A percentile compares a stretch with the other conserved stretches of the same genome.
These are phyloP conservation scores for Kwoniella dejecticola DNA, from an alignment of 768 basidiomycete genomes.

Conservation along the genomic window DNA sequence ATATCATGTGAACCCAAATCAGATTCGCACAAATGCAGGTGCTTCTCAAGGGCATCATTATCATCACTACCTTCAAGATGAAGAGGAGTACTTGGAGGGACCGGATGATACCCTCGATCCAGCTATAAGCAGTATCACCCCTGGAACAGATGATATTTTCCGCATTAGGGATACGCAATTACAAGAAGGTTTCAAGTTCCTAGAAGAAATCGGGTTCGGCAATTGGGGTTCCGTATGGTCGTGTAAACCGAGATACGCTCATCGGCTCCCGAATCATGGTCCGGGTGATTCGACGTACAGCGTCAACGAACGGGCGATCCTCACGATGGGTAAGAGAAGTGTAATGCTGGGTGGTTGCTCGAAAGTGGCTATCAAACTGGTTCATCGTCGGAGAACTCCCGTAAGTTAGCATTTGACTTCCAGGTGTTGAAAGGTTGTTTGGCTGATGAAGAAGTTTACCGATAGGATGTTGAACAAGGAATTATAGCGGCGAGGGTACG, in stretches of 20 bases:
- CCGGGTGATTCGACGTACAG: too few relatives aligned
- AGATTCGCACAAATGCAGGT: too few relatives aligned
- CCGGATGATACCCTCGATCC: slow-evolving; percentile 12
- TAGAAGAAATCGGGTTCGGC: slow-evolving; percentile 51
- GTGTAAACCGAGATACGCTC: slow-evolving; percentile 31
- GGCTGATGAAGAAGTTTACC: background rate
- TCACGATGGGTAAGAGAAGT: slow-evolving; percentile 27
- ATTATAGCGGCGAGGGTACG: slow-evolving; percentile 86
- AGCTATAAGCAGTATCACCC: slow-evolving; percentile 25
- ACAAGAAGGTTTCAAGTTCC: slow-evolving; percentile 41
- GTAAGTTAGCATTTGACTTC: too few relatives aligned
- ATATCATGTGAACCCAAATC: background rate
- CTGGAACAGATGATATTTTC: slow-evolving; percentile 33
- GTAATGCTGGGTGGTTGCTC: slow-evolving; percentile 31
- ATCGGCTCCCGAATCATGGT: too few relatives aligned
- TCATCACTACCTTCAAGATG: background rate
- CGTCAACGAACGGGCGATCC: background rate
- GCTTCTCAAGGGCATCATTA: background rate
- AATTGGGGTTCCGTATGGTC: slow-evolving; percentile 55
- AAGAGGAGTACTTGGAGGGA: background rate
- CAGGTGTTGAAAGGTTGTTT: too few relatives aligned
- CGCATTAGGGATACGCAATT: slow-evolving; percentile 47
- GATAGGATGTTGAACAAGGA: slow-evolving; percentile 42
- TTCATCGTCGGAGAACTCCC: slow-evolving; percentile 77
- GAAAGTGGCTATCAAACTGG: slow-evolving; percentile 84